Base-by-base conservation (phyloP, 192 early-diverging fungal species). In the Backusella macrospora region DNA sequence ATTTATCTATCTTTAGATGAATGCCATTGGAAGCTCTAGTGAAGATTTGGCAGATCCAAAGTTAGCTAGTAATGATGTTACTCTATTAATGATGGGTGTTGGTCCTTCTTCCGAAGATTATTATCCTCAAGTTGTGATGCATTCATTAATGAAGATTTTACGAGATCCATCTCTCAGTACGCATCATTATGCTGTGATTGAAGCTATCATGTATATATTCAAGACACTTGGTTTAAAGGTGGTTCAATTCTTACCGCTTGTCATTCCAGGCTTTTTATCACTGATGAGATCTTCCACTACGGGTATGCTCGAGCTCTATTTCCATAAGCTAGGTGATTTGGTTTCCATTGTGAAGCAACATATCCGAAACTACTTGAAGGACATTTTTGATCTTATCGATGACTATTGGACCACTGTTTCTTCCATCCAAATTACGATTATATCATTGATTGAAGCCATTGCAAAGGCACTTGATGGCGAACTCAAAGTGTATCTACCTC, bases 151-250 rank as follows among this genome's bases (percentile, higher is more conserved):
- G 81, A 92, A 92, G 78, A 96, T 99, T 68, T 79, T 98, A 43
- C 76, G 89, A 52, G 95, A 97, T 78, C 86, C 91, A 7, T 90
- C 92, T 2, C 81, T 97, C 29, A 91, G 89, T 71, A 85, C 86
- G 18, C 92, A 94, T 73, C 95, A 99, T 79, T 90, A 91, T 14
- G 88, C 91, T 6, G 96, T 94, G 0, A 91, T 96, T 45, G 90
- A 95, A 59, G 96, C 96, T 6, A 89, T 98, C 43, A 93, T 98
- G 86, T 92, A 93, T 44, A 96, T 99, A 66, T 99, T 96, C 83
- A 93, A 93, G 62, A 91, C 96, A 0, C 79, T 96, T 2, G 93
- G 94, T 4, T 73, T 96, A 13, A 95, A 96, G 76, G 91, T 92
- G 71, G 94, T 96, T 18, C 93, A 92, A n/a, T 96, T 94, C 70